These are phyloP conservation scores for Trichoderma koningiopsis DNA, from an alignment of 2,329 filamentous ascomycete species.

Conservation along the genomic window DNA sequence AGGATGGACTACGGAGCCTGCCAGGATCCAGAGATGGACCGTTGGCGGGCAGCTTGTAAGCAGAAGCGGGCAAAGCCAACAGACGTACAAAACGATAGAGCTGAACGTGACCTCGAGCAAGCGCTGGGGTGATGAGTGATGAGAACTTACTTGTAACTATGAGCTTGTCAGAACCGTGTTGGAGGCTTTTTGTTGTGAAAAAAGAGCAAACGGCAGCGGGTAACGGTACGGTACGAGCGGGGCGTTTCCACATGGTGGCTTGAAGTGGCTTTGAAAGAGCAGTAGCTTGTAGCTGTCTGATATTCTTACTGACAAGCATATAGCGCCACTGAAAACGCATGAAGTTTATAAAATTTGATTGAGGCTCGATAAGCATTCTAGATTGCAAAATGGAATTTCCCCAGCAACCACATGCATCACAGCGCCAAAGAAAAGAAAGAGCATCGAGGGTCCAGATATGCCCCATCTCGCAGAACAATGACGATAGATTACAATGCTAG, in stretches of 20 bases:
- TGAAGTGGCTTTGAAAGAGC: background rate
- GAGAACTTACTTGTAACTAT: background rate
- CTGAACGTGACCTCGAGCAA: constrained; percentile 9
- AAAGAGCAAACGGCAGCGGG: constrained; percentile 20
- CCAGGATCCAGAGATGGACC: background rate
- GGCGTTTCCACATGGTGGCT: constrained; percentile 25
- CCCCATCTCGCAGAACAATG: constrained; percentile 3
- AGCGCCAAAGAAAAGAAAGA: background rate
- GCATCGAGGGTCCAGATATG: background rate
- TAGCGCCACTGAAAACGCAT: background rate
- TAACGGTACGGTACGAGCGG: constrained; percentile 27
- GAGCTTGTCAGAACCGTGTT: background rate
- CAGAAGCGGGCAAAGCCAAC: constrained; percentile 21
- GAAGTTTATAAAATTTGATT: background rate
- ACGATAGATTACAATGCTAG: background rate
- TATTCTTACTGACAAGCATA: background rate
- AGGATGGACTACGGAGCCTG: background rate
- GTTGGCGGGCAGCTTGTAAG: constrained; percentile 2
- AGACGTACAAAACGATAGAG: background rate
- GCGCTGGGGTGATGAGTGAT: background rate
- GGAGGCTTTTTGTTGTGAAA: background rate
- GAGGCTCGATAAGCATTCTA: background rate
- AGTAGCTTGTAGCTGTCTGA: background rate
- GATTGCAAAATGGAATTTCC: background rate
- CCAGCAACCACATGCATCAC: background rate